Evolutionary conservation across 2,329 filamentous ascomycete genomes (phyloP).

Genomic region (Fusarium sublunatum): DNA sequence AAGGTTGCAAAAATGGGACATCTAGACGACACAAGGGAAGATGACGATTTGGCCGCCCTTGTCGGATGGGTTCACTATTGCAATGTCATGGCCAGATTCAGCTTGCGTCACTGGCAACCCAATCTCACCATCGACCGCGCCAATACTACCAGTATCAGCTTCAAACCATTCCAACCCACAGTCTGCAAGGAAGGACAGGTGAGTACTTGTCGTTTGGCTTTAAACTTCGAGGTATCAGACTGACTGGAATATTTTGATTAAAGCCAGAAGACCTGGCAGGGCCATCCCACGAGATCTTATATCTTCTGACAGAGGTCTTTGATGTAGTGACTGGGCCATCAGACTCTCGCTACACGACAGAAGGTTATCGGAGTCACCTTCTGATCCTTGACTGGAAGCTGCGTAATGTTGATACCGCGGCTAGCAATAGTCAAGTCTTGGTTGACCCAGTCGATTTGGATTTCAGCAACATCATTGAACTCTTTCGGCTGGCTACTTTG

Average conservation of each 20-base stretch:
- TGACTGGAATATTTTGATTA: fast-evolving
- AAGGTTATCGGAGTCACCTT: conserved; percentile 8
- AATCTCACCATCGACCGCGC: neutral
- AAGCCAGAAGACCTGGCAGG: neutral
- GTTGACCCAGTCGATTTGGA: fast-evolving
- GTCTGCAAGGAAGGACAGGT: conserved; percentile 21
- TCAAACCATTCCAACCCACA: conserved; percentile 11
- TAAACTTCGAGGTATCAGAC: neutral
- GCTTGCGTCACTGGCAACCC: conserved; percentile 36
- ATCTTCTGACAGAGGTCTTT: conserved; percentile 30
- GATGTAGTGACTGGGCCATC: conserved; percentile 4
- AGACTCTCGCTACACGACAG: neutral
- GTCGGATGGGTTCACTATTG: conserved; percentile 36
- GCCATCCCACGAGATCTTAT: conserved; percentile 18
- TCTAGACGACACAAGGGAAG: conserved; percentile 7
- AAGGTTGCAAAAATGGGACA: conserved; percentile 24
- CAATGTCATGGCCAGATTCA: conserved; percentile 29
- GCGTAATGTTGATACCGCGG: neutral
- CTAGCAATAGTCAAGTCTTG: fast-evolving
- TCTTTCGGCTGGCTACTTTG: conserved; percentile 46
- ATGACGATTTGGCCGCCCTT: conserved; percentile 12
- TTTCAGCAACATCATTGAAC: conserved; percentile 19
- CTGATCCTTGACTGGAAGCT: conserved; percentile 18
- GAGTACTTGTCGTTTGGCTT: fast-evolving
- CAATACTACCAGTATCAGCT: neutral